phyloP scores from a whole-genome alignment of 1,139 yeast genomes.

The Schwanniomyces etchellsii region DNA sequence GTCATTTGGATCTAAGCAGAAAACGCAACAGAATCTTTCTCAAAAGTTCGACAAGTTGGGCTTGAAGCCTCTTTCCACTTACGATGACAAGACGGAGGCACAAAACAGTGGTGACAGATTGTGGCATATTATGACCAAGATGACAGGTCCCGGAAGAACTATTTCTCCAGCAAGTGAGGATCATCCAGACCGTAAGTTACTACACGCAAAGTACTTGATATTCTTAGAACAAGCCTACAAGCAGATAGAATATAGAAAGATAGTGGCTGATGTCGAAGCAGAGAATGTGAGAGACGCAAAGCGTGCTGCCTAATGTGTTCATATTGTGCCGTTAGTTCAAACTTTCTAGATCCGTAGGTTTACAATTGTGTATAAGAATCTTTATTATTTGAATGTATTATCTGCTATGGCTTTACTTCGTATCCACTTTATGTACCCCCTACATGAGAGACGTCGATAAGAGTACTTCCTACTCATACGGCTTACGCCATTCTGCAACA shows the following conservation, averaged over 20 bases:
- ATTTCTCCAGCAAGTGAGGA: slow-evolving; percentile 57
- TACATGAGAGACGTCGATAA: no score
- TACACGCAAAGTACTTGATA: slow-evolving; percentile 73
- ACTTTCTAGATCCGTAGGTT: no score
- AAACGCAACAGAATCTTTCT: slow-evolving; percentile 44
- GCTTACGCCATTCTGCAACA: no score
- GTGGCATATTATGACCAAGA: slow-evolving; percentile 81
- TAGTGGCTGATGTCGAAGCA: slow-evolving; percentile 57
- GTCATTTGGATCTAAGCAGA: slow-evolving; percentile 54
- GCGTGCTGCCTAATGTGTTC: slow-evolving; percentile 2
- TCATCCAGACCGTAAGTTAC: slow-evolving; percentile 63
- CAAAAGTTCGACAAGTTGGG: slow-evolving; percentile 32
- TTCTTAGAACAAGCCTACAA: slow-evolving; percentile 82
- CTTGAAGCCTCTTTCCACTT: slow-evolving; percentile 34
- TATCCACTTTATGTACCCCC: no score
- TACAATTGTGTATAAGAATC: neutral
- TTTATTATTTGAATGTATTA: neutral
- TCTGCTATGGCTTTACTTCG: slow-evolving; percentile 1
- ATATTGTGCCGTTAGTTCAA: no score
- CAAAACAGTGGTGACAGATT: slow-evolving; percentile 47
- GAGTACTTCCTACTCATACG: no score
- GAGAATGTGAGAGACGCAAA: slow-evolving; percentile 15
- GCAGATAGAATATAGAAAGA: slow-evolving; percentile 68
- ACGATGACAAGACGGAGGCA: slow-evolving; percentile 10
- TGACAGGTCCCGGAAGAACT: slow-evolving; percentile 80